Base-by-base conservation (phyloP, 306 rosid species). In the Cotoneaster glaucophyllus region DNA sequence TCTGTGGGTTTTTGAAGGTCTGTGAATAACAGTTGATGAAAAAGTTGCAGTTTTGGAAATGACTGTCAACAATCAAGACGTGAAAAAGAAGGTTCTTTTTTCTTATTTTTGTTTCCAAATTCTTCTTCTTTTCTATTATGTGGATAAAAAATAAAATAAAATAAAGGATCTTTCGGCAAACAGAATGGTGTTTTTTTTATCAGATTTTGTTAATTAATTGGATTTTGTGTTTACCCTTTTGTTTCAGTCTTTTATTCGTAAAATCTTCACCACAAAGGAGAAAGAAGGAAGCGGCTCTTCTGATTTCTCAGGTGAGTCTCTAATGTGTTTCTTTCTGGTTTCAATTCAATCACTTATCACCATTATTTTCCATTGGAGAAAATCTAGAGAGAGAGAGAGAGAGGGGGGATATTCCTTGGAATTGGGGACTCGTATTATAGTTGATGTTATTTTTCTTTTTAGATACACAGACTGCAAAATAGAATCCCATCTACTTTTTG, bases 161-260 rank as follows among this genome's bases (percentile, higher is more conserved):
- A 28, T 1, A 28, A 28, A 17, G 8, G 28, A 24, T 25, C 58
- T 24, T 26, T 29, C 22, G 4, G 5, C 28, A 53, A 71, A 31
- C n/a, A 18, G 2, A 11, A 31, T 43, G 39, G n/a, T 6, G 12
- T 43, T 25, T 25, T 25, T 28, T 34, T 67, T 2, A 64, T 64
- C 57, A 28, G 17, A 17, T 44, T 43, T 61, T 4, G 32, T 43
- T 19, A 18, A 71, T 64, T 43, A 26, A 62, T 63, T 61, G 29
- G 50, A 21, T 41, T 22, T 70, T 24, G 9, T 39, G 22, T 13
- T 28, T 44, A 11, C 54, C 11, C 37, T 70, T 24, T 39, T 69
- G 43, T 81, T 90, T 54, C 95, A 95, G 98, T 87, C 96, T 21
- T 89, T 89, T 80, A 82, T 94, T 61, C 68, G 83, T 84, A 90